These are phyloP conservation scores for Sanghuangporus weigelae DNA, from an alignment of 1,284 basidiomycete species.

Conservation along the genomic window DNA sequence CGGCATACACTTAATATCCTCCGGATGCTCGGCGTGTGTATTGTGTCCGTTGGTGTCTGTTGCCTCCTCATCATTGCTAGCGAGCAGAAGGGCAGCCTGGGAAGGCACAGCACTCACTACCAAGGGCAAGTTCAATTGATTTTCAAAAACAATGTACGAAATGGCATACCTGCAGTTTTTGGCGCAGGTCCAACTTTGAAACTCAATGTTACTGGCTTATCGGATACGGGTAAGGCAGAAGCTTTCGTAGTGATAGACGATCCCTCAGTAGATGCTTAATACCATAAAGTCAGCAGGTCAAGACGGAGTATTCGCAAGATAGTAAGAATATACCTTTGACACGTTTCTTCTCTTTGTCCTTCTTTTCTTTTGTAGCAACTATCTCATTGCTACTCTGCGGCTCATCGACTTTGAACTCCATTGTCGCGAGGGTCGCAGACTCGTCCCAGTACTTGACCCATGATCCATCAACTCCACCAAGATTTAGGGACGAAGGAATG, in stretches of 20 bases:
- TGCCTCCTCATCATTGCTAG: conserved; percentile 35
- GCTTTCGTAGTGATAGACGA: conserved; percentile 37
- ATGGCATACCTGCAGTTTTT: neutral
- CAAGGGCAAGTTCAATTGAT: neutral
- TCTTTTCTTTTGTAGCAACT: conserved; percentile 46
- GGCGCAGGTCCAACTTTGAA: conserved; percentile 43
- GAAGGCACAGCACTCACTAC: conserved; percentile 20
- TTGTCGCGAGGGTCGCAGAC: conserved; percentile 57
- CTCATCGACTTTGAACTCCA: conserved; percentile 77
- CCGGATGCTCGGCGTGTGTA: conserved; percentile 24
- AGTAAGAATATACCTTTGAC: conserved; percentile 25
- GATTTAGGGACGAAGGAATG: conserved; percentile 52
- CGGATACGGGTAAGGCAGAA: conserved; percentile 62
- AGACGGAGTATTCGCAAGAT: conserved; percentile 20
- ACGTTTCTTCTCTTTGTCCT: conserved; percentile 47
- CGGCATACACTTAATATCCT: conserved; percentile 26
- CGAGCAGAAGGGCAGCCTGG: conserved; percentile 36
- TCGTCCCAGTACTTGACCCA: conserved; percentile 86
- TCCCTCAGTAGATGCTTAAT: conserved; percentile 17
- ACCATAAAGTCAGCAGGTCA: neutral
- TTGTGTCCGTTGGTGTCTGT: conserved; percentile 32
- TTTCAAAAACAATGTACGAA: neutral
- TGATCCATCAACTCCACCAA: conserved; percentile 64
- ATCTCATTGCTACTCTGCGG: conserved; percentile 35
- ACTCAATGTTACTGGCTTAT: conserved; percentile 72